phyloP scores from a whole-genome alignment of 257 asterid species.

The Cruciata laevipes region DNA sequence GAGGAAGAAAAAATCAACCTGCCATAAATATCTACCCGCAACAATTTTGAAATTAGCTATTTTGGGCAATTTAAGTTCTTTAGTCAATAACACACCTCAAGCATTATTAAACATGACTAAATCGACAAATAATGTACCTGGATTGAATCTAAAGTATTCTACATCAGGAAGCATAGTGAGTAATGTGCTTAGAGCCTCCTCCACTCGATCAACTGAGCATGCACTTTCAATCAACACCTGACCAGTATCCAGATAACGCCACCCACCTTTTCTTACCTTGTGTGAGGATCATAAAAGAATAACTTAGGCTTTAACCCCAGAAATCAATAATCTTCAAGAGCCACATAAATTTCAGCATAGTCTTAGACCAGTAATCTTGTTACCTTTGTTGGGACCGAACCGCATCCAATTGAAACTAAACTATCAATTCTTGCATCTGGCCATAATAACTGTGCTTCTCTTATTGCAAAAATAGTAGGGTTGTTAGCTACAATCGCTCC shows the following conservation, averaged over 20 bases:
- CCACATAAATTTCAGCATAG: not conserved
- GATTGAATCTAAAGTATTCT: constrained; percentile 88
- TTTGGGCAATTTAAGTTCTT: not conserved
- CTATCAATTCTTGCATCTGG: constrained; percentile 94
- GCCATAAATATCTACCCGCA: not conserved
- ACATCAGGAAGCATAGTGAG: constrained; percentile 96
- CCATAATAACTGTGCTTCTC: constrained; percentile 97
- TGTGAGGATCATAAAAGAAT: constrained; percentile 17
- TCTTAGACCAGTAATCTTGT: not conserved
- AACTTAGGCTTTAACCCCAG: not conserved
- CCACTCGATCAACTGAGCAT: constrained; percentile 97
- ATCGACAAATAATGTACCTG: constrained; percentile 47
- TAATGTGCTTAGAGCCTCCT: constrained; percentile 87
- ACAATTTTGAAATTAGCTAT: not conserved
- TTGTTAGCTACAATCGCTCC: constrained; percentile 99
- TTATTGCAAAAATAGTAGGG: constrained; percentile 88
- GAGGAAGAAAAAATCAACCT: not conserved
- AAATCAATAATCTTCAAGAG: not conserved
- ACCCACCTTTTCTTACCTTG: constrained; percentile 92
- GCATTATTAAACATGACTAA: not conserved
- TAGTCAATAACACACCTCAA: not conserved
- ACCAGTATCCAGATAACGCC: constrained; percentile 98
- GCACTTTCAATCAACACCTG: constrained; percentile 98
- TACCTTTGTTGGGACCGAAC: constrained; percentile 97
- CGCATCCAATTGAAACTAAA: constrained; percentile 93